Evolutionary conservation across 202 grass and related monocot species (phyloP).

Genomic region (Cymbopogon flexuosus): DNA sequence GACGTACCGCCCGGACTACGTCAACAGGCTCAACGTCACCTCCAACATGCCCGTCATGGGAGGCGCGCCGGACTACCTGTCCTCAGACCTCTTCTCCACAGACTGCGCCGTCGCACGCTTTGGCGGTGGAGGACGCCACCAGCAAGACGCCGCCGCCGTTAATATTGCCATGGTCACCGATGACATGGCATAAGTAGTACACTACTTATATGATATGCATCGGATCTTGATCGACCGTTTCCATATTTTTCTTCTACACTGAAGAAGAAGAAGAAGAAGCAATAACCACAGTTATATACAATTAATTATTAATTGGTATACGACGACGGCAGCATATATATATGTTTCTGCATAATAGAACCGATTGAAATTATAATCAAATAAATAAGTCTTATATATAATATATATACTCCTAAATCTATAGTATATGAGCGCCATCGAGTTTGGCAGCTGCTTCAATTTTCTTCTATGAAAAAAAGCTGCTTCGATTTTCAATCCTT

Average conservation of each 20-base stretch:
- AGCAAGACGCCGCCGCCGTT: background rate
- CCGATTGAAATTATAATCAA: background rate
- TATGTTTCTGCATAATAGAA: background rate
- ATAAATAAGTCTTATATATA: background rate
- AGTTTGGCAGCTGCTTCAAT: background rate
- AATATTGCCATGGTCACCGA: constrained; percentile 37
- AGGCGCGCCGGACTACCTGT: constrained; percentile 32
- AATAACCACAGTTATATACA: background rate
- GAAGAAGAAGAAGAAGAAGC: background rate
- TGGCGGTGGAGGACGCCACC: background rate
- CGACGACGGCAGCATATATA: too few species aligned
- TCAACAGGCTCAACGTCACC: constrained; percentile 39
- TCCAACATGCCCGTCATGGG: constrained; percentile 69
- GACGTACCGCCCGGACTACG: constrained; percentile 51
- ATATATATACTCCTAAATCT: too few species aligned
- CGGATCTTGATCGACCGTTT: background rate
- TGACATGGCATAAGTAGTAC: background rate
- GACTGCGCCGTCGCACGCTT: constrained; percentile 46
- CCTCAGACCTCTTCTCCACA: constrained; percentile 41
- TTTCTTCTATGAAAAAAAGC: background rate
- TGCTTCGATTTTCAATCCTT: background rate
- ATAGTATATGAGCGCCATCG: too few species aligned
- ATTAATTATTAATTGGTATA: too few species aligned
- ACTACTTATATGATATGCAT: background rate
- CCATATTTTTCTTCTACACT: background rate